A percentile compares a stretch with the other conserved stretches of the same genome.
These are phyloP conservation scores for Fusarium sp. DNA, from an alignment of 2,329 filamentous ascomycete species.

Conservation along the genomic window DNA sequence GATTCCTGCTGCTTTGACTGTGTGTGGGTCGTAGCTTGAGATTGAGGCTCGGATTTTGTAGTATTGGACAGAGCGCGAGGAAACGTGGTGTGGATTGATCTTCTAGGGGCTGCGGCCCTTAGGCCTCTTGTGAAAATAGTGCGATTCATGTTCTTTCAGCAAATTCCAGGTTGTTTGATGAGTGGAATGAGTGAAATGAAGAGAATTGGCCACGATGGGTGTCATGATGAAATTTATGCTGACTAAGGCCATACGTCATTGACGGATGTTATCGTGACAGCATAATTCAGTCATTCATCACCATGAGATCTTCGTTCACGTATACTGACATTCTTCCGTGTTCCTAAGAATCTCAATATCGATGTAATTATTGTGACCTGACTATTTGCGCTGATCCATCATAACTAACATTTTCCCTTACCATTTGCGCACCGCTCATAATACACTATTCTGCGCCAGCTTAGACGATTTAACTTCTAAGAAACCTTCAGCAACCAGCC, in stretches of 20 bases:
- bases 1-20: background rate
- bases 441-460: background rate
- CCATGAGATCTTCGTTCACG: background rate
- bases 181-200: background rate
- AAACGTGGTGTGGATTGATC: background rate
- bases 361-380: too few species aligned
- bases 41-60: fast-evolving
- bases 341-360: too few species aligned
- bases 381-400: background rate
- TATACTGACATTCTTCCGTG: too few species aligned
- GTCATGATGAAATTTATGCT: background rate
- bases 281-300: background rate
- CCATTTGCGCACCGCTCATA: too few species aligned
- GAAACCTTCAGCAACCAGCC: conserved; percentile 37
- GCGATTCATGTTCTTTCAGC: conserved; percentile 9
- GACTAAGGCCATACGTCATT: conserved; percentile 29
- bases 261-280: background rate
- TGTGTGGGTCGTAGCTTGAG: background rate
- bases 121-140: fast-evolving
- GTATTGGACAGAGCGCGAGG: fast-evolving
- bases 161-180: fast-evolving
- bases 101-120: fast-evolving
- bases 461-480: background rate
- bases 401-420: too few species aligned
- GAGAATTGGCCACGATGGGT: background rate